These are phyloP conservation scores for Ophiostoma sp. DNA, from an alignment of 2,329 filamentous ascomycete species.

Conservation along the genomic window DNA sequence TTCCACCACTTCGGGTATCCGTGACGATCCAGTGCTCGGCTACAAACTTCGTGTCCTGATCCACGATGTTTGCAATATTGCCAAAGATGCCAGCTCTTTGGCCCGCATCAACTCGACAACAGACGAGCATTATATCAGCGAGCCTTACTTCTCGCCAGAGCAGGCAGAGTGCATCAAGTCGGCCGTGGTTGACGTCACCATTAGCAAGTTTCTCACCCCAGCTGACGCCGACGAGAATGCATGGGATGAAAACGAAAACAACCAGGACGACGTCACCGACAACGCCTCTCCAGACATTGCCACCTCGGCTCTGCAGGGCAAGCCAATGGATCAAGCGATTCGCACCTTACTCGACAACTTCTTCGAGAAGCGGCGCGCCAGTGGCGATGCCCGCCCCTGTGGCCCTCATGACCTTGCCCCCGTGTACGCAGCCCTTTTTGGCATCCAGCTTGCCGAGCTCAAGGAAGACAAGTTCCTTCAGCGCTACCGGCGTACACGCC, in stretches of 20 bases:
- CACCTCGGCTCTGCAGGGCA: neutral
- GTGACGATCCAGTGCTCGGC: neutral
- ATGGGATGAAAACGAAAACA: neutral
- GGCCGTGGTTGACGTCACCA: neutral
- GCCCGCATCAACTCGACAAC: neutral
- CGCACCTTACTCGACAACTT: neutral
- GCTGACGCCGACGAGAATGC: neutral
- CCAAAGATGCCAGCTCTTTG: neutral
- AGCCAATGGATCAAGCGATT: neutral
- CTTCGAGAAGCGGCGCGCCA: constrained; percentile 3
- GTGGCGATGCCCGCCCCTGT: neutral
- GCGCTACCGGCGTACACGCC: neutral
- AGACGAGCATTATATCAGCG: neutral
- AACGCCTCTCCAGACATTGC: neutral
- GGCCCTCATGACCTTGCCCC: neutral
- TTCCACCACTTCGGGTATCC: neutral
- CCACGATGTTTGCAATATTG: neutral
- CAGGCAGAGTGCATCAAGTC: neutral
- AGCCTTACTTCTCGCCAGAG: neutral
- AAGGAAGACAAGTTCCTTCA: neutral
- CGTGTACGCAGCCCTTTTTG: neutral
- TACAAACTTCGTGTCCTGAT: neutral
- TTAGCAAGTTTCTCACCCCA: neutral
- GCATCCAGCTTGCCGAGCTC: neutral
- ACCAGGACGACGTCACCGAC: neutral